A percentile compares a stretch with the other conserved stretches of the same genome.
Conservation (phyloP, 164 flowering plant species). For the Liriodendron chinense region DNA sequence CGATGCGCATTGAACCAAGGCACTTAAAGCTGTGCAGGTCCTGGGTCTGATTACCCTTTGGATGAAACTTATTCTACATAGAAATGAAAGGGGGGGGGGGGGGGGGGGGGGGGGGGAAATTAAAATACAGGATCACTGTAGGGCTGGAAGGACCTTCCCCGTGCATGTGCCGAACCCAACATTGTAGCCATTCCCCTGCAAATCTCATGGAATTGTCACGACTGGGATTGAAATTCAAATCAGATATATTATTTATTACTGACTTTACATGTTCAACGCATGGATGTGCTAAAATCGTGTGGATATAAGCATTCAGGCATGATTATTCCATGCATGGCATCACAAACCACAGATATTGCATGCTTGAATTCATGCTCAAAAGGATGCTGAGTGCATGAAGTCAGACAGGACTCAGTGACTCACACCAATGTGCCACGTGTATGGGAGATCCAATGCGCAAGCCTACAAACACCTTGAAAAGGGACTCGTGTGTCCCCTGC, state of each 20-base stretch:
- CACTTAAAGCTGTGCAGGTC: too few relatives aligned
- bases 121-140: slow-evolving; percentile 19
- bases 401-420: too few relatives aligned
- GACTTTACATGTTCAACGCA: not conserved
- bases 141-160: slow-evolving; percentile 73
- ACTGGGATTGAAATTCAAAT: not conserved
- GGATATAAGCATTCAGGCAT: not conserved
- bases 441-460: too few relatives aligned
- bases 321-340: not conserved
- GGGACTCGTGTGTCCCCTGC: too few relatives aligned
- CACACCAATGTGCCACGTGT: too few relatives aligned
- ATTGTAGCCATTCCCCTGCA: slow-evolving; percentile 89
- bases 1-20: too few relatives aligned
- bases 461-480: too few relatives aligned
- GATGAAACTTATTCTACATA: too few relatives aligned
- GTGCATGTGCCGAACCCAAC: slow-evolving; percentile 90
- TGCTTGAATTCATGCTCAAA: too few relatives aligned
- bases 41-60: too few relatives aligned
- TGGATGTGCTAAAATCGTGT: not conserved
- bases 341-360: not conserved
- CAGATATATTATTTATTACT: not conserved
- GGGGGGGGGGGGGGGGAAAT: too few relatives aligned
- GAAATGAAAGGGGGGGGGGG: not conserved
- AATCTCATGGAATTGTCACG: not conserved
- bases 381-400: too few relatives aligned